phyloP scores from a whole-genome alignment of 2,329 filamentous ascomycete species.

The Alternaria metachromatica region DNA sequence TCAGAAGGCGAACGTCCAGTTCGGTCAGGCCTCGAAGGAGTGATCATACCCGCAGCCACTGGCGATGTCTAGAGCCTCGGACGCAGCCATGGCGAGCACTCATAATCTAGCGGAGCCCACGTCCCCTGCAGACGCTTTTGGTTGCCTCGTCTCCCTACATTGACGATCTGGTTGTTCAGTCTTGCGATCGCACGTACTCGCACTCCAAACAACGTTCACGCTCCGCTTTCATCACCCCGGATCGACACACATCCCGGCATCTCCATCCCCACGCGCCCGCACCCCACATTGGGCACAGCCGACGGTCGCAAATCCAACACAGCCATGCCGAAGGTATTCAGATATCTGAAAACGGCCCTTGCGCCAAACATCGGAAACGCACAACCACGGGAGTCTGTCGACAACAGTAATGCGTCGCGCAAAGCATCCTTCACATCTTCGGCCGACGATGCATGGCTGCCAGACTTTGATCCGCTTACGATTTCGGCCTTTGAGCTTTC shows the following conservation, averaged over 20 bases:
- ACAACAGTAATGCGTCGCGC: slow-evolving; percentile 24
- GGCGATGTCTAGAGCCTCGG: slow-evolving; percentile 13
- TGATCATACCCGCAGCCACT: slow-evolving; percentile 21
- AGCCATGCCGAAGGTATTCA: slow-evolving; percentile 35
- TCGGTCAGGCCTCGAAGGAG: slow-evolving; percentile 14
- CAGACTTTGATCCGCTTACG: slow-evolving; percentile 44
- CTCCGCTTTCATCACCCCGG: neutral
- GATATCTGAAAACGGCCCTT: slow-evolving; percentile 36
- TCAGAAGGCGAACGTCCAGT: slow-evolving; percentile 11
- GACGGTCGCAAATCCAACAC: neutral
- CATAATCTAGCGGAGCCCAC: slow-evolving; percentile 20
- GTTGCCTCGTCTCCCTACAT: neutral
- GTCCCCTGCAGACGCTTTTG: slow-evolving; percentile 6
- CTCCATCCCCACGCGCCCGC: neutral
- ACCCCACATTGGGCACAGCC: neutral
- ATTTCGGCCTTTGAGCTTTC: slow-evolving; percentile 41
- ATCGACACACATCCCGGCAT: slow-evolving; percentile 1
- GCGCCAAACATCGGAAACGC: slow-evolving; percentile 35
- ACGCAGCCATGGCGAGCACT: slow-evolving; percentile 12
- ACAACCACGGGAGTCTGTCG: slow-evolving; percentile 23
- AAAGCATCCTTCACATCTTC: slow-evolving; percentile 40
- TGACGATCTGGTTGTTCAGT: neutral
- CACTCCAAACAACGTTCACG: neutral
- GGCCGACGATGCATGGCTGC: slow-evolving; percentile 27
- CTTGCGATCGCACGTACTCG: neutral